phyloP scores from a whole-genome alignment of 176 grass and related monocot species.

The Musa itinerans region DNA sequence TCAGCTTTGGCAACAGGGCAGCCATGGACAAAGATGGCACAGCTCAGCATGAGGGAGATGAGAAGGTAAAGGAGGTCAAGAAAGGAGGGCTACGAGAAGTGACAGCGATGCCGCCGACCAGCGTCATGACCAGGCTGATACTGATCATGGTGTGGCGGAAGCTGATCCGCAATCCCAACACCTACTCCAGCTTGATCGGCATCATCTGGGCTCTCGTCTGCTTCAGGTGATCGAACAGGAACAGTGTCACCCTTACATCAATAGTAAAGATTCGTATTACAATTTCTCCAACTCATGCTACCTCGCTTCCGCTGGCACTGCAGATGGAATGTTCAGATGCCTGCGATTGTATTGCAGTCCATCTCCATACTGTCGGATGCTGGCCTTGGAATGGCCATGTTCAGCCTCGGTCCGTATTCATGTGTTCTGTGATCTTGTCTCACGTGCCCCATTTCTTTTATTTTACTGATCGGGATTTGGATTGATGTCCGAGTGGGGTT shows the following conservation, averaged over 20 bases:
- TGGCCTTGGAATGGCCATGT: conserved; percentile 11
- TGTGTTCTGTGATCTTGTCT: not conserved
- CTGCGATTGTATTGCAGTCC: not conserved
- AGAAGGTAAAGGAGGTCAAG: not conserved
- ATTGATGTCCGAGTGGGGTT: not conserved
- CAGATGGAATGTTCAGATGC: conserved; percentile 8
- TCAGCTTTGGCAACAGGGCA: conserved; percentile 1
- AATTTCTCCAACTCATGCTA: too few species aligned
- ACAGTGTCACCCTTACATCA: too few species aligned
- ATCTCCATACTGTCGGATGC: conserved; percentile 11
- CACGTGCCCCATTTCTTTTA: not conserved
- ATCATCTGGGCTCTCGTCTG: conserved; percentile 13
- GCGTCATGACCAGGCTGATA: conserved; percentile 9
- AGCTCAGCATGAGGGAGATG: conserved; percentile 3
- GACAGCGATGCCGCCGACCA: not conserved
- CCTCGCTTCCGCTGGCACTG: not conserved
- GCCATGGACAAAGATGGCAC: not conserved
- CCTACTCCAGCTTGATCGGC: conserved; percentile 17
- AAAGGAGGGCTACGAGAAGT: conserved; percentile 10
- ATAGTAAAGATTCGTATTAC: too few species aligned
- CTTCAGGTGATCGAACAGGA: not conserved
- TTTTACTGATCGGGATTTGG: not conserved
- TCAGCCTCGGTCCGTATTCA: not conserved
- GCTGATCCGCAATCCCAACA: conserved; percentile 10
- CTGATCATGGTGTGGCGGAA: conserved; percentile 12